A percentile compares a stretch with the other conserved stretches of the same genome.
phyloP scores from a whole-genome alignment of 805 yeast genomes.

The Debaryomyces maramus region DNA sequence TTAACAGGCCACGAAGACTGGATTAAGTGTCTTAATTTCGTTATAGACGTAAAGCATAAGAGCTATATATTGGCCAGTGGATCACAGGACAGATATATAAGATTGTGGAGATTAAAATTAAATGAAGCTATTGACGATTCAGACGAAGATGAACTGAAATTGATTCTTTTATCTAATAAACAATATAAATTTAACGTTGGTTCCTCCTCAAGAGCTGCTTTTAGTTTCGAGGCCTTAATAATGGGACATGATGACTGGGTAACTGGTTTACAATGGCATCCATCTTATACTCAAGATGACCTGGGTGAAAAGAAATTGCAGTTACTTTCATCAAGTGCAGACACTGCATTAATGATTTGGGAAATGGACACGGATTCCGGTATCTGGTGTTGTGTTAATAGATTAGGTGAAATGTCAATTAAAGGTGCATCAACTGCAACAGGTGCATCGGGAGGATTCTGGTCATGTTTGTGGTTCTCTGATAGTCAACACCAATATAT shows the following conservation, averaged over 20 bases:
- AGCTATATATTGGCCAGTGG: conserved; percentile 80
- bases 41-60: conserved; percentile 44
- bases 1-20: conserved; percentile 95
- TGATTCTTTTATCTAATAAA: conserved; percentile 65
- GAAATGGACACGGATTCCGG: conserved; percentile 83
- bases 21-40: conserved; percentile 75
- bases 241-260: conserved; percentile 99
- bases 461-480: conserved; percentile 68
- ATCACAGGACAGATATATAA: conserved; percentile 87
- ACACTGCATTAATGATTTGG: conserved; percentile 93
- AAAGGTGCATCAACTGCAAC: conserved; percentile 99
- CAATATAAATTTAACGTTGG: conserved; percentile 58
- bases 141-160: conserved; percentile 53
- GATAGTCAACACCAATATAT: conserved; percentile 43
- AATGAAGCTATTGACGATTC: conserved; percentile 57
- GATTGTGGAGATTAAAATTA: conserved; percentile 78
- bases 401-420: conserved; percentile 89
- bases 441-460: conserved; percentile 78
- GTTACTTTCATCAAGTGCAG: conserved; percentile 85
- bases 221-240: conserved; percentile 86
- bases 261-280: conserved; percentile 80
- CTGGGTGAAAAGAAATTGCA: conserved; percentile 38
- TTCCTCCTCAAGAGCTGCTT: conserved; percentile 44
- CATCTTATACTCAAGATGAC: conserved; percentile 21
- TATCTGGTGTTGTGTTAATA: conserved; percentile 78